Percentiles rank a stretch among this genome's conserved stretches.
Conservation (phyloP, 2,329 filamentous ascomycete species). For the Ceratocystis variospora region DNA sequence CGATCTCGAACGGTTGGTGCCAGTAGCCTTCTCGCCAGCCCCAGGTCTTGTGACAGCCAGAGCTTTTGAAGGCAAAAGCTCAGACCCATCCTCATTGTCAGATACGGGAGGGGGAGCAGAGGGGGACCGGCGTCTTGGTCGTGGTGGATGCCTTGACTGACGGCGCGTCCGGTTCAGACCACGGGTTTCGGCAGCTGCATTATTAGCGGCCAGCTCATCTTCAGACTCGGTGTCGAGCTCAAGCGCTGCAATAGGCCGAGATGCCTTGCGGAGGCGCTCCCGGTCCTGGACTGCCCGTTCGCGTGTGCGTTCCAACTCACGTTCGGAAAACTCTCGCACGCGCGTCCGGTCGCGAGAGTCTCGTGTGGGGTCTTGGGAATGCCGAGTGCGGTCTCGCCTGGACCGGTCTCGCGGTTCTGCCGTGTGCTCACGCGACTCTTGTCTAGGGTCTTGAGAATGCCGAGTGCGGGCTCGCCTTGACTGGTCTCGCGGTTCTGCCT, state of each 20-base stretch:
- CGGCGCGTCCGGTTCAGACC: not conserved
- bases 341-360: not conserved
- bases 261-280: conserved; percentile 15
- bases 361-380: not conserved
- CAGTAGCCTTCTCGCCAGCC: not conserved
- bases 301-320: conserved; percentile 21
- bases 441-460: not conserved
- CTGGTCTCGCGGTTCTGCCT: not conserved
- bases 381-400: conserved; percentile 2
- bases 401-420: not conserved
- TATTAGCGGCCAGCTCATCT: conserved; percentile 2
- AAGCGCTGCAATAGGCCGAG: conserved; percentile 11
- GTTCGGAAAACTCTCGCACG: conserved; percentile 8
- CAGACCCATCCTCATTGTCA: not conserved
- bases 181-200: conserved; percentile 6
- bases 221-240: conserved; percentile 16
- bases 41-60: not conserved
- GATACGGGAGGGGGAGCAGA: not conserved
- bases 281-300: conserved; percentile 21
- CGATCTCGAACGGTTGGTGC: not conserved
- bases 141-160: not conserved
- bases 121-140: not conserved
- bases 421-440: not conserved
- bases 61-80: not conserved
- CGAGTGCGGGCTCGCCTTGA: not conserved